A percentile compares a stretch with the other conserved stretches of the same genome.
These are phyloP conservation scores for Penicillium polonicum DNA, from an alignment of 2,329 filamentous ascomycete species.

Conservation along the genomic window DNA sequence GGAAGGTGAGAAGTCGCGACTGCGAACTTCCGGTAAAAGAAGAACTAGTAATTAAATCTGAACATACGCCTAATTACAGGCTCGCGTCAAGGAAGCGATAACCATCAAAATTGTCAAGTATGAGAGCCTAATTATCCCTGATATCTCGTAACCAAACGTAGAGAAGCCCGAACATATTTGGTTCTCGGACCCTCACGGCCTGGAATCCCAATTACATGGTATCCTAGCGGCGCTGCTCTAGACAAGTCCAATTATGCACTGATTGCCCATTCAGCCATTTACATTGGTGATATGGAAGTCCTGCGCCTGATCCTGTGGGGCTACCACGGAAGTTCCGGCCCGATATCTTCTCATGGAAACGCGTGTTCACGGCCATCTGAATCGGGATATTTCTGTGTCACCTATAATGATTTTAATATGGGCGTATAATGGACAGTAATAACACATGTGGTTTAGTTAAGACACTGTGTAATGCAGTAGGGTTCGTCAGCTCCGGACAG, in stretches of 20 bases:
- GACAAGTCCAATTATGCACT: background rate
- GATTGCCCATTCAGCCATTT: background rate
- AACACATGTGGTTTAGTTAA: background rate
- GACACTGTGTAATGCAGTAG: background rate
- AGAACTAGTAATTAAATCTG: background rate
- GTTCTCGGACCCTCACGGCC: background rate
- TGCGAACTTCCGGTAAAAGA: background rate
- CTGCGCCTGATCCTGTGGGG: background rate
- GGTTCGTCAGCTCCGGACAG: constrained; percentile 1
- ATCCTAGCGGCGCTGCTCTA: background rate
- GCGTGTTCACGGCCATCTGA: background rate
- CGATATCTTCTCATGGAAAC: background rate
- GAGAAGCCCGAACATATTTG: background rate
- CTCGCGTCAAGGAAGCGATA: background rate
- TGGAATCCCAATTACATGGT: no score
- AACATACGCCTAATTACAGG: background rate
- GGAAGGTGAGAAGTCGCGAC: background rate
- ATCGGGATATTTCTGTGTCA: background rate
- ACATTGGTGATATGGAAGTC: no score
- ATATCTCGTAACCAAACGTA: background rate
- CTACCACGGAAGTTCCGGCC: background rate
- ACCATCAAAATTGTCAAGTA: background rate
- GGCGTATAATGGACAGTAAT: background rate
- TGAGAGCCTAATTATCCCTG: background rate
- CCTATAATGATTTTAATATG: background rate